Conservation (phyloP, 371 early-diverging fungal species). For the Fennellomyces sp. region DNA sequence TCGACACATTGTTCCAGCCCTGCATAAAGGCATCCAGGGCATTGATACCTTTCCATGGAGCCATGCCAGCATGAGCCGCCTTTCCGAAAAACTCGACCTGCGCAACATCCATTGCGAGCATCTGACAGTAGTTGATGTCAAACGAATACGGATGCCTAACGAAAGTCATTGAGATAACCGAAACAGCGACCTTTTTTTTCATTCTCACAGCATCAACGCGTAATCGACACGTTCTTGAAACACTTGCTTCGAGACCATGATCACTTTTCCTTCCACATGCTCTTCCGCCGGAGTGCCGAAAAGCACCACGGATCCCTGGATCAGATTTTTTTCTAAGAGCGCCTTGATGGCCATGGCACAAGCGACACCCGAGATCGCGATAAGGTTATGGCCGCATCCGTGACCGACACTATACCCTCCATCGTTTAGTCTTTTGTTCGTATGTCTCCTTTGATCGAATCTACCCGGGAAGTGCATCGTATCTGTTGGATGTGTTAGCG, state of each 20-base stretch:
- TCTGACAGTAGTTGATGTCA: background rate
- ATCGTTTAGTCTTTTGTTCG: slow-evolving; percentile 14
- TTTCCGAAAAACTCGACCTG: slow-evolving; percentile 48
- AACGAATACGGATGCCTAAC: slow-evolving; percentile 1
- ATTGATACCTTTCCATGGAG: slow-evolving; percentile 74
- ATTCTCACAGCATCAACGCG: slow-evolving; percentile 73
- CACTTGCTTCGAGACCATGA: slow-evolving; percentile 64
- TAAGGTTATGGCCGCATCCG: slow-evolving; percentile 72
- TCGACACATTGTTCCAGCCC: slow-evolving; percentile 63
- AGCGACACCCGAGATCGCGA: slow-evolving; percentile 76
- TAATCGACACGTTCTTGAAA: slow-evolving; percentile 69
- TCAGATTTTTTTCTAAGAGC: slow-evolving; percentile 51
- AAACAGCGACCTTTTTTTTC: background rate
- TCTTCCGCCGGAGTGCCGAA: slow-evolving; percentile 85
- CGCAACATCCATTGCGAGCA: slow-evolving; percentile 26
- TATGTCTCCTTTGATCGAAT: slow-evolving; percentile 22
- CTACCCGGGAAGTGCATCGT: slow-evolving; percentile 68
- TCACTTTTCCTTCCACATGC: slow-evolving; percentile 70
- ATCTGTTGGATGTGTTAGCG: too few relatives aligned
- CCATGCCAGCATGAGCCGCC: slow-evolving; percentile 45
- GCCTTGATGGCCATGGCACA: slow-evolving; percentile 62
- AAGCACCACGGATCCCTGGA: slow-evolving; percentile 66
- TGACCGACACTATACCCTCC: slow-evolving; percentile 49
- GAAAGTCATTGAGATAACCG: too few relatives aligned
- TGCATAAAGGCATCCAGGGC: slow-evolving; percentile 74